These are phyloP conservation scores for Dimocarpus longan DNA, from an alignment of 345 rosid genomes.

Conservation along the genomic window DNA sequence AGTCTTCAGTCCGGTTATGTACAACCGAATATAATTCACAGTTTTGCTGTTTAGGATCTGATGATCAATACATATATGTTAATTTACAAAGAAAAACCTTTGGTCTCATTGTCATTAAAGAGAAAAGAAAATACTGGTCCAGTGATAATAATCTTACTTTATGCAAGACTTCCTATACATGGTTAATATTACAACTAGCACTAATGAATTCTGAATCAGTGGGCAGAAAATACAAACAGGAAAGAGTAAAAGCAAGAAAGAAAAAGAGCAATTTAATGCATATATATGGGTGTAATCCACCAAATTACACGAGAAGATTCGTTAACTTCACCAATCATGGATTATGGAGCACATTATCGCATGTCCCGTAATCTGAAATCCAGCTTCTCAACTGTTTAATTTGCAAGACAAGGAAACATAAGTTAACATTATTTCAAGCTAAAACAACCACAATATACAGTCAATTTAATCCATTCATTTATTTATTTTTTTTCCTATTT, in stretches of 20 bases:
- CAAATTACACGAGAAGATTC: not conserved
- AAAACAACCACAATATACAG: not conserved
- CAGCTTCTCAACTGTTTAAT: slow-evolving; percentile 46
- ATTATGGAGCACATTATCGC: slow-evolving; percentile 11
- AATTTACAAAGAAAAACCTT: not conserved
- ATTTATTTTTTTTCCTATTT: not conserved
- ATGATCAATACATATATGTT: too few species aligned
- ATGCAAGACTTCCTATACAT: not conserved
- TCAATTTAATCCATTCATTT: not conserved
- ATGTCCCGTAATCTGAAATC: slow-evolving; percentile 29
- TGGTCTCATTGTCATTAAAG: not conserved
- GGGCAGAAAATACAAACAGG: not conserved
- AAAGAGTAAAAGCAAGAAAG: not conserved
- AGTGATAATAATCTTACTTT: not conserved
- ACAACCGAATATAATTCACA: not conserved
- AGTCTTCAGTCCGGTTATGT: too few species aligned
- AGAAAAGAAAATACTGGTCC: not conserved
- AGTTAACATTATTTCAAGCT: not conserved
- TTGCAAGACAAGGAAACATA: not conserved
- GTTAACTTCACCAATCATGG: not conserved
- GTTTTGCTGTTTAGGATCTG: not conserved
- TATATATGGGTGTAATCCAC: not conserved
- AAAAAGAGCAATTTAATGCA: not conserved
- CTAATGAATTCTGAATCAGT: not conserved
- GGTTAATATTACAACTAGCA: slow-evolving; percentile 1